Conservation (phyloP, 2,329 filamentous ascomycete species). For the Botrytis cinerea region DNA sequence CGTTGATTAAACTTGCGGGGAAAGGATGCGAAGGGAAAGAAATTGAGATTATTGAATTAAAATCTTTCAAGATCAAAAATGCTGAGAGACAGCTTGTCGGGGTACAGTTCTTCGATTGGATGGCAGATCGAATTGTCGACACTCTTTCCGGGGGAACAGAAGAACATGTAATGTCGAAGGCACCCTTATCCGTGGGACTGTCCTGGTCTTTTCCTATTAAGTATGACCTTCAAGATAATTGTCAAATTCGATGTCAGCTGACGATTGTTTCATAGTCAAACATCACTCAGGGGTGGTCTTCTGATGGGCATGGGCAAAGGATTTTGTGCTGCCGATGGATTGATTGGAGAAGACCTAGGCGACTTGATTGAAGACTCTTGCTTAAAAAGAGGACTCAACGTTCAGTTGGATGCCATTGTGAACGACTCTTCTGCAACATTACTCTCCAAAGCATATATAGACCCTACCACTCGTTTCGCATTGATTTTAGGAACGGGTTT, state of each 20-base stretch:
- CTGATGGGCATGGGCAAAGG: constrained; percentile 67
- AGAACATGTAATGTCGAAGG: constrained; percentile 41
- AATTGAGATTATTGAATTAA: constrained; percentile 56
- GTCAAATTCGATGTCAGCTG: constrained; percentile 34
- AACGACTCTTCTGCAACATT: constrained; percentile 70
- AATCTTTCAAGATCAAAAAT: constrained; percentile 57
- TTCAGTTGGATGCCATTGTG: constrained; percentile 61
- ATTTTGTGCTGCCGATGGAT: constrained; percentile 59
- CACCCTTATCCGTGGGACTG: constrained; percentile 58
- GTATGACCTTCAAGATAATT: constrained; percentile 47
- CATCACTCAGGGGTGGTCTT: constrained; percentile 59
- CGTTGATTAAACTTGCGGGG: constrained; percentile 60
- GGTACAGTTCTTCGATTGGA: constrained; percentile 67
- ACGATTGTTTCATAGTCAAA: constrained; percentile 54
- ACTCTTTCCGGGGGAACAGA: constrained; percentile 52
- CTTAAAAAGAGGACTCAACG: constrained; percentile 48
- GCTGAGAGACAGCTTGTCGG: constrained; percentile 59
- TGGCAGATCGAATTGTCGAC: constrained; percentile 61
- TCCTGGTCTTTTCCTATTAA: constrained; percentile 72
- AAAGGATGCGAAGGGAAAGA: constrained; percentile 46
- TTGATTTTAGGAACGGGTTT: constrained; percentile 68
- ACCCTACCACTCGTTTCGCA: constrained; percentile 60
- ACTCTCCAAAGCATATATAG: constrained; percentile 60
- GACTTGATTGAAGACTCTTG: constrained; percentile 59
- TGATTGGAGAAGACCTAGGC: constrained; percentile 61